phyloP scores from a whole-genome alignment of 2,329 filamentous ascomycete genomes.

The Tolypocladium cylindrosporum region DNA sequence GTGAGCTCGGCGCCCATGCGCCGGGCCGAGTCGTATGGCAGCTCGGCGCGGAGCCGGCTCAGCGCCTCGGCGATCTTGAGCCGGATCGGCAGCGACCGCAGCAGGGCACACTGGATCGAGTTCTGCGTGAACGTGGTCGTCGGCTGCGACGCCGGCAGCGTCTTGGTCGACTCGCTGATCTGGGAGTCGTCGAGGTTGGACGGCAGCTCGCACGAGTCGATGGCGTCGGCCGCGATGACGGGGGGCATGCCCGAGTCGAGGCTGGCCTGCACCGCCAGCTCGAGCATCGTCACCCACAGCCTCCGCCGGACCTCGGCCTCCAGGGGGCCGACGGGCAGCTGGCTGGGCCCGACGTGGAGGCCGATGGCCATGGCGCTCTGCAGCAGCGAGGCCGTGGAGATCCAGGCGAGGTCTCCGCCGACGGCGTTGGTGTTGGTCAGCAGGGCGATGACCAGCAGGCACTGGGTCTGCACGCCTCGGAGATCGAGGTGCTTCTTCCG shows the following conservation, averaged over 20 bases:
- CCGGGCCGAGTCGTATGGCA: not conserved
- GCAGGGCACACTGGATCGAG: not conserved
- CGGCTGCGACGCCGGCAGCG: not conserved
- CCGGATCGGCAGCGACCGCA: not conserved
- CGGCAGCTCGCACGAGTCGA: not conserved
- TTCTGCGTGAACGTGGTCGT: not conserved
- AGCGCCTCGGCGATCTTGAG: not conserved
- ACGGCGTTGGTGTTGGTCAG: not conserved
- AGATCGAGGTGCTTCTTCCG: not conserved
- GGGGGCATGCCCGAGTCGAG: not conserved
- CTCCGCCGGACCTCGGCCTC: not conserved
- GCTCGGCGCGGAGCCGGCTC: not conserved
- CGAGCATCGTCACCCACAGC: not conserved
- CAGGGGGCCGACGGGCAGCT: not conserved
- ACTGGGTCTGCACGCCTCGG: not conserved
- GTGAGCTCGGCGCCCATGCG: not conserved
- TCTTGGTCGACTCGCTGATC: not conserved
- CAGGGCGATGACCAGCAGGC: not conserved
- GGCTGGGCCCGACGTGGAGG: not conserved
- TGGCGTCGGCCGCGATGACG: not conserved
- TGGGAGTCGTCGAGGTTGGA: not conserved
- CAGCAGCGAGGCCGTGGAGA: not conserved
- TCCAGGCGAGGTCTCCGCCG: not conserved
- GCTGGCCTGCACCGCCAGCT: not conserved
- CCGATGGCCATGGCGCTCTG: not conserved